A percentile compares a stretch with the other conserved stretches of the same genome.
These are phyloP conservation scores for Podospora comata DNA, from an alignment of 495 filamentous ascomycete species.

Conservation along the genomic window DNA sequence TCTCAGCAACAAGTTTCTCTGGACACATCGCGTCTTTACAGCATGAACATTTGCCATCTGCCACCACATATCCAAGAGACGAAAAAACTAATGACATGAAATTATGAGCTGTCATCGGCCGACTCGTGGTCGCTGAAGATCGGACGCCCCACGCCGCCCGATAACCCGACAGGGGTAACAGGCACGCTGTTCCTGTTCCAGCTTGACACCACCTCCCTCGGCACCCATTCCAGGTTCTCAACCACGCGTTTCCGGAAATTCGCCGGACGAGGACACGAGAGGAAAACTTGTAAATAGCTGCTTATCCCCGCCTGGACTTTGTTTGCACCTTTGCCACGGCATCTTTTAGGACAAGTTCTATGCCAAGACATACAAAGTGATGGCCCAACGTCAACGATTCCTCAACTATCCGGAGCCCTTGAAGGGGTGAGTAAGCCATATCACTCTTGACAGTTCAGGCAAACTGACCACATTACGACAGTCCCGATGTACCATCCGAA, in stretches of 20 bases:
- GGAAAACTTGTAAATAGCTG: conserved; percentile 1
- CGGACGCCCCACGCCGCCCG: conserved; percentile 7
- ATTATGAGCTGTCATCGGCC: conserved; percentile 1
- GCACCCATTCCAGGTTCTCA: neutral
- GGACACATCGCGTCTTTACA: neutral
- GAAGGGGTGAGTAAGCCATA: conserved; percentile 13
- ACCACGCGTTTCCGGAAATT: conserved; percentile 3
- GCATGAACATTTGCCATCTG: neutral
- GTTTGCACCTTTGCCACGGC: neutral
- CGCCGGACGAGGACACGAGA: neutral
- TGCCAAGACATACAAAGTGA: neutral
- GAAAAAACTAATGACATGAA: conserved; percentile 1
- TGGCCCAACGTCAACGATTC: conserved; percentile 14
- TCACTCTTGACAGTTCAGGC: neutral
- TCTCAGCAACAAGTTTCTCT: neutral
- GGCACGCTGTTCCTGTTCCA: conserved; percentile 4
- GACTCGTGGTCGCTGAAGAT: neutral
- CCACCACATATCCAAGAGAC: neutral
- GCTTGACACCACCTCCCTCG: neutral
- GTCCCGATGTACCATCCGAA: conserved; percentile 32
- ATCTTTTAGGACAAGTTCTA: neutral
- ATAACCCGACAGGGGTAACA: conserved; percentile 4
- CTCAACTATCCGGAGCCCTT: conserved; percentile 22
- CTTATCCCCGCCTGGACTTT: neutral
- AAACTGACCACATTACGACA: conserved; percentile 15